A percentile compares a stretch with the other conserved stretches of the same genome.
These are phyloP conservation scores for Fusarium abutilonis DNA, from an alignment of 2,329 filamentous ascomycete genomes.

Conservation along the genomic window DNA sequence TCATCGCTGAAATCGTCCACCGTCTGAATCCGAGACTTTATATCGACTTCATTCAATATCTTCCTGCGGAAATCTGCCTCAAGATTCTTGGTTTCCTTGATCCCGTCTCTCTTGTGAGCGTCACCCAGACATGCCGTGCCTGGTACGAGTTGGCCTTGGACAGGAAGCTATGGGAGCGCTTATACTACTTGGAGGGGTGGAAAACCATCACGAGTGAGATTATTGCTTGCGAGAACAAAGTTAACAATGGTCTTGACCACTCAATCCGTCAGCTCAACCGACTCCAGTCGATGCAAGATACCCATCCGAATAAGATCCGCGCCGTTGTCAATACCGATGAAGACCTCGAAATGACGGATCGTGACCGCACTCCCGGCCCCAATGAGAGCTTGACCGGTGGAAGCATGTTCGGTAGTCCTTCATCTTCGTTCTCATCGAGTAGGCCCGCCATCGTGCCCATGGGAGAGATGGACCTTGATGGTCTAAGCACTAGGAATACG, in stretches of 20 bases:
- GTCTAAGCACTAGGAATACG: conserved; percentile 43
- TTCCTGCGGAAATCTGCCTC: conserved; percentile 90
- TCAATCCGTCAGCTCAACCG: conserved; percentile 56
- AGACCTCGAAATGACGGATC: conserved; percentile 61
- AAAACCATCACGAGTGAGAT: conserved; percentile 74
- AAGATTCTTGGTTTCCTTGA: conserved; percentile 90
- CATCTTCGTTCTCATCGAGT: conserved; percentile 47
- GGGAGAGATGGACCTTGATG: conserved; percentile 48
- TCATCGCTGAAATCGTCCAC: conserved; percentile 82
- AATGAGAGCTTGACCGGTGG: conserved; percentile 37
- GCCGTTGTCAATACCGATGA: conserved; percentile 61
- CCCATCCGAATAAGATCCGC: conserved; percentile 64
- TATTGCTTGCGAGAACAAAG: conserved; percentile 69
- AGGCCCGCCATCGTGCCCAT: conserved; percentile 40
- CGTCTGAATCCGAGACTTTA: conserved; percentile 84
- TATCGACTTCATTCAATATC: conserved; percentile 86
- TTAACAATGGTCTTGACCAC: conserved; percentile 57
- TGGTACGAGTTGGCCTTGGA: conserved; percentile 88
- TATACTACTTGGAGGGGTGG: conserved; percentile 91
- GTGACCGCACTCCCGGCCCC: conserved; percentile 45
- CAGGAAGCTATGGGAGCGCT: conserved; percentile 82
- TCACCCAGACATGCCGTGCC: conserved; percentile 79
- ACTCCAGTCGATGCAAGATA: conserved; percentile 58
- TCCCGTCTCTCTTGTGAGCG: conserved; percentile 79
- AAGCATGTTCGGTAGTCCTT: conserved; percentile 52